Base-by-base conservation (phyloP, 1,284 basidiomycete genomes). In the Vanrija pseudolonga region DNA sequence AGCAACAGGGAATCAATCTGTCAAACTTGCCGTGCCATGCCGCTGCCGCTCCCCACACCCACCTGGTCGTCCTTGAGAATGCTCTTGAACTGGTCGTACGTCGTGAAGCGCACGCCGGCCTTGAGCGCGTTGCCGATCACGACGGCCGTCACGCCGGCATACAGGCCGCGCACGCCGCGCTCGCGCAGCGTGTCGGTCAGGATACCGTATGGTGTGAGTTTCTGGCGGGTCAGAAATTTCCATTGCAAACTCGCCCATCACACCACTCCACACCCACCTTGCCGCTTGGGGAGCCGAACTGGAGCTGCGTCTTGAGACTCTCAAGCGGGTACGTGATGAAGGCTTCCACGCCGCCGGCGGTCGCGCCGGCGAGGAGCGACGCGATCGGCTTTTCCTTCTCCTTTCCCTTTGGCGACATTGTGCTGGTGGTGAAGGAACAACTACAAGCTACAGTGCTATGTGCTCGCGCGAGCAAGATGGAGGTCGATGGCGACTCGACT, bases 41-140 rank as follows among this genome's bases (percentile, higher is more conserved):
- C 26, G 26, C 3, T 1, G 6, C 26, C 7, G 26, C 26, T 26
- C 26, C 26, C 26, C 26, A 6, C 26, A 67, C 74, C 50, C 66
- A 91, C 92, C 79, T 95, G 80, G 11, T 84, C 69, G 73, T 98
- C 91, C 45, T 88, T 88, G 50, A 98, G 76, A 65, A 86, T 76
- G 41, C 81, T 79, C 78, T 98, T 98, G 80, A 95, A 95, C 71
- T 88, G 83, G 71, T 98, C 94, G 77, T 98, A 98, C 62, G 86
- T 89, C 48, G 96, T 83, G 75, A 98, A 98, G 24, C 95, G 83
- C 42, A 98, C 93, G 7, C 91, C 93, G 3, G 94, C 94, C 78
- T 97, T 96, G 62, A 84, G 73, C 0, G 91, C 83, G 71, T 96
- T 96, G 5, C 93, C 93, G n/a, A 90, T 80, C 4, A 95, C 83